Conservation (phyloP, 2,329 filamentous ascomycete genomes). For the Fusarium sambucinum region DNA sequence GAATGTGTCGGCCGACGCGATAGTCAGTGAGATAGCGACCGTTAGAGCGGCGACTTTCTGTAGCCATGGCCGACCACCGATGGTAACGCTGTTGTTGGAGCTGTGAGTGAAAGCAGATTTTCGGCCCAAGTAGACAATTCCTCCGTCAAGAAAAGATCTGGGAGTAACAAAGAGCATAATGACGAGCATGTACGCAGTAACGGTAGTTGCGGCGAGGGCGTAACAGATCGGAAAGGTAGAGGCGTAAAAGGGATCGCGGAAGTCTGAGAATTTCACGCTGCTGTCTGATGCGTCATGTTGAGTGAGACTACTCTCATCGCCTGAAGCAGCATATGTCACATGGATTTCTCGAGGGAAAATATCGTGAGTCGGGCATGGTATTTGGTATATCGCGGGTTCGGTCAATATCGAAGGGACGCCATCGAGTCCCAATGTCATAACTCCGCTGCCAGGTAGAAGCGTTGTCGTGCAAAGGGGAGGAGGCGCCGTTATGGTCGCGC, state of each 20-base stretch:
- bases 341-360: constrained; percentile 39
- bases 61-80: constrained; percentile 92
- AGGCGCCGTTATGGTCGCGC: constrained; percentile 48
- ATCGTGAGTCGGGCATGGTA: constrained; percentile 49
- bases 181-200: constrained; percentile 90
- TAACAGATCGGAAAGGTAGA: constrained; percentile 95
- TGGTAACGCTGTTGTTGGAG: constrained; percentile 81
- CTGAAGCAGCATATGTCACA: constrained; percentile 56
- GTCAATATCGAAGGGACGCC: constrained; percentile 68
- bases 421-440: constrained; percentile 64
- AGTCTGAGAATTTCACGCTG: constrained; percentile 67
- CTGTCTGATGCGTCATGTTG: constrained; percentile 49
- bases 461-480: constrained; percentile 56
- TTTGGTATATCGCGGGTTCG: constrained; percentile 67
- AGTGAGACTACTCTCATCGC: constrained; percentile 53
- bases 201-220: constrained; percentile 89
- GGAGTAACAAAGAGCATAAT: constrained; percentile 95
- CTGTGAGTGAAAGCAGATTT: constrained; percentile 89
- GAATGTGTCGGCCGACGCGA: constrained; percentile 93
- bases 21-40: constrained; percentile 86
- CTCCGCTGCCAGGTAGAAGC: constrained; percentile 59
- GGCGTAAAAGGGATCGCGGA: constrained; percentile 90
- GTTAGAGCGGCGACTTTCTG: constrained; percentile 84
- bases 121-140: constrained; percentile 82
- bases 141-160: constrained; percentile 90